These are phyloP conservation scores for Ophiostoma triangulosporum DNA, from an alignment of 2,329 filamentous ascomycete species.

Conservation along the genomic window DNA sequence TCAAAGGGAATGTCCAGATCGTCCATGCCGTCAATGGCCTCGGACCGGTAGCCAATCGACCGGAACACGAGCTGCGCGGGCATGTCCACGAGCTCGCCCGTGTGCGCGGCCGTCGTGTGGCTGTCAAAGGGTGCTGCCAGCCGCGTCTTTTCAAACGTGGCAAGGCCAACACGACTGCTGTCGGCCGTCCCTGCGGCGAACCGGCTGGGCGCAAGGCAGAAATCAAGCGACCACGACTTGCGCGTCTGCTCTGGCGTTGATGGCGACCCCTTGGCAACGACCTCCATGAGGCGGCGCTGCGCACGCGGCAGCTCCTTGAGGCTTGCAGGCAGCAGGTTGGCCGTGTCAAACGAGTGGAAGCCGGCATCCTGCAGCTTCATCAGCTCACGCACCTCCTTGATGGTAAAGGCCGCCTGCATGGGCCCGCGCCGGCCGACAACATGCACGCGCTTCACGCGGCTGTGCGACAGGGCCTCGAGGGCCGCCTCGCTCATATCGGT, in stretches of 20 bases:
- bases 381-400: slow-evolving; percentile 85
- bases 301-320: slow-evolving; percentile 60
- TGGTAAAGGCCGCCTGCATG: slow-evolving; percentile 87
- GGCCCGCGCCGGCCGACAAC: slow-evolving; percentile 85
- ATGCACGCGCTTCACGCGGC: slow-evolving; percentile 63
- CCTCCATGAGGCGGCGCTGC: slow-evolving; percentile 63
- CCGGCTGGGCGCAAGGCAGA: slow-evolving; percentile 62
- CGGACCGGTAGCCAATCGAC: slow-evolving; percentile 88
- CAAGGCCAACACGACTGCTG: slow-evolving; percentile 41
- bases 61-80: slow-evolving; percentile 67
- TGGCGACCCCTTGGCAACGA: slow-evolving; percentile 62
- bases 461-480: slow-evolving; percentile 56
- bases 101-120: slow-evolving; percentile 32
- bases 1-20: slow-evolving; percentile 71
- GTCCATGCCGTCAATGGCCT: slow-evolving; percentile 59
- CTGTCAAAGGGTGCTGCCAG: slow-evolving; percentile 44
- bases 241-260: slow-evolving; percentile 31
- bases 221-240: slow-evolving; percentile 75
- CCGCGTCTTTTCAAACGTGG: slow-evolving; percentile 51
- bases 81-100: slow-evolving; percentile 38
- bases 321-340: slow-evolving; percentile 52
- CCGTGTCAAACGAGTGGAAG: slow-evolving; percentile 54
- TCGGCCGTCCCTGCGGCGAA: slow-evolving; percentile 39
- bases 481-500: slow-evolving; percentile 88
- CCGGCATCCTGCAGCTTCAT: slow-evolving; percentile 60